A percentile compares a stretch with the other conserved stretches of the same genome.
Evolutionary conservation across 2,329 filamentous ascomycete genomes (phyloP).

Genomic region (Verticillium dahliae): DNA sequence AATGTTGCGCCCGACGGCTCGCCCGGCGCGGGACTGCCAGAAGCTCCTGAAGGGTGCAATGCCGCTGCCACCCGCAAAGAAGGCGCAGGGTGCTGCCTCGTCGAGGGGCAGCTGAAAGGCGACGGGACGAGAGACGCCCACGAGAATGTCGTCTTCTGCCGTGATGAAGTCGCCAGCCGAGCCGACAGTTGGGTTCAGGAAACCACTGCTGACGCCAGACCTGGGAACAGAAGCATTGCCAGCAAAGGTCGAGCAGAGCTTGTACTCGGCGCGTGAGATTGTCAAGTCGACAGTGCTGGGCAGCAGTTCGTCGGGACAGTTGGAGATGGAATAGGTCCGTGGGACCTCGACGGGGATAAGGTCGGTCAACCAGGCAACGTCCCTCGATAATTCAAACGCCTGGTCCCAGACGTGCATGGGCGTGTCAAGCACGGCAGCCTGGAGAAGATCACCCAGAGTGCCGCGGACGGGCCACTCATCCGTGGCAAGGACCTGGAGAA

Average conservation of each 20-base stretch:
- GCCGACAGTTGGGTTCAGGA: slow-evolving; percentile 41
- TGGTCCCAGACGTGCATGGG: slow-evolving; percentile 41
- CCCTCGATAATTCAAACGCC: slow-evolving; percentile 33
- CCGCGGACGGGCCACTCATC: slow-evolving; percentile 45
- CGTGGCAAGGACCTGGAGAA: slow-evolving; percentile 40
- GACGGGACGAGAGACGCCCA: slow-evolving; percentile 45
- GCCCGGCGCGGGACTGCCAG: slow-evolving; percentile 39
- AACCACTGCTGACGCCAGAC: slow-evolving; percentile 44
- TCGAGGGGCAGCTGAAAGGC: slow-evolving; percentile 46
- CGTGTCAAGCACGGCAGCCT: slow-evolving; percentile 39
- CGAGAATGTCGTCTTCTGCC: slow-evolving; percentile 38
- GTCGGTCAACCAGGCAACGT: slow-evolving; percentile 38
- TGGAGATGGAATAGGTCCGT: slow-evolving; percentile 47
- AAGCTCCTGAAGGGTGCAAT: slow-evolving; percentile 49
- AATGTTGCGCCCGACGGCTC: slow-evolving; percentile 35
- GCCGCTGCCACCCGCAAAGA: slow-evolving; percentile 47
- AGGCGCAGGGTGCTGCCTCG: slow-evolving; percentile 40
- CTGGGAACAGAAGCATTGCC: slow-evolving; percentile 23
- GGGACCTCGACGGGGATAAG: slow-evolving; percentile 42
- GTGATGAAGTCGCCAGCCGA: slow-evolving; percentile 29
- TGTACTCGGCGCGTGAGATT: slow-evolving; percentile 43
- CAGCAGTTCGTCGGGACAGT: slow-evolving; percentile 40
- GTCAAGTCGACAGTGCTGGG: slow-evolving; percentile 44
- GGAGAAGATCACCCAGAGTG: slow-evolving; percentile 42
- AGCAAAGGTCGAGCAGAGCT: slow-evolving; percentile 34